Evolutionary conservation across 2,329 filamentous ascomycete genomes (phyloP), one percentile per base, ranked within the genome.

Genomic region (Arthrobotrys conoides): DNA sequence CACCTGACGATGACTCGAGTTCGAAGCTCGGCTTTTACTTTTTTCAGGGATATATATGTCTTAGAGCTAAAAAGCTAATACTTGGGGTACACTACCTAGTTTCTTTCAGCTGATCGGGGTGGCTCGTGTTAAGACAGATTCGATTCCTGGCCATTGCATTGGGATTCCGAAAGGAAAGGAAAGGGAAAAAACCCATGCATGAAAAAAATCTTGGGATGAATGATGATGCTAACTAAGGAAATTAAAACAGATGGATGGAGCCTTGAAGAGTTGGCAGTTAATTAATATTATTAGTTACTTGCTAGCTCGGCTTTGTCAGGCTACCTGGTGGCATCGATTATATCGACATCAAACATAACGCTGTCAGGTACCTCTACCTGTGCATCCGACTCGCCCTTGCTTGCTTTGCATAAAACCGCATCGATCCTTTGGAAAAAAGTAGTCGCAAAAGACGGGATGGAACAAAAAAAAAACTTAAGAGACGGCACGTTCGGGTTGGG

Each of bases 381-480:
- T 57, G n/a, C n/a, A n/a, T n/a, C n/a, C n/a, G n/a, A n/a, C n/a
- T n/a, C n/a, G n/a, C 63, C 67, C 38, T 61, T 41, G 36, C 57
- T 41, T 41, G 57, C 57, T 36, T 41, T 41, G 57, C 57, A 61
- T 41, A 44, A 61, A 27, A 59, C 22, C 20, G 27, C 41, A 22
- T 48, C 57, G 57, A 61, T 71, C 44, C 55, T 59, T 64, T 71
- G 30, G 48, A 14, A 33, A 12, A n/a, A 38, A 44, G 18, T 16
- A 22, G n/a, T 14, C 53, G 44, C 16, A 46, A 64, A 77, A 77
- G 66, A 77, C 72, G 72, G 72, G 72, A 77, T 77, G 72, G n/a
- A n/a, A n/a, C n/a, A n/a, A n/a, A n/a, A n/a, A n/a, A 51, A 53
- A 18, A 20, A 46, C 44, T 20, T 46, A 44, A 71, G 72, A 61